Evolutionary conservation across 805 yeast genomes (phyloP), one percentile per base, ranked within the genome.

Genomic region (Brettanomyces nanus): DNA sequence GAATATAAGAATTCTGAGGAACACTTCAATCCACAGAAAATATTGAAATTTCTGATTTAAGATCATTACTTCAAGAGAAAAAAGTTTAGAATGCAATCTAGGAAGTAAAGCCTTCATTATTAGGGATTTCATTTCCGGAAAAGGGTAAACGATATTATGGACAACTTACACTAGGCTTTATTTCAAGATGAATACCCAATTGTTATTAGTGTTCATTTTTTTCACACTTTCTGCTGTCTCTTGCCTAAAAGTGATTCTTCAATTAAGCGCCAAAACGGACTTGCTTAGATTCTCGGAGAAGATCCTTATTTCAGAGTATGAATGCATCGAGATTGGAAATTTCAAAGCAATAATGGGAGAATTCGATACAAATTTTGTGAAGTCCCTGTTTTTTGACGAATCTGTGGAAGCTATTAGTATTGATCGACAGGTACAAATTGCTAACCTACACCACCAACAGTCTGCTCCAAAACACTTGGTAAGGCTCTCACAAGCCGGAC

Each of bases 401-500:
- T 47, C 53, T 18, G 54, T 68, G 31, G 55, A 50, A 29, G 52
- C 64, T 5, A 61, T 66, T 23, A 58, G 69, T 7, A 46, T 59
- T 28, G 66, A 63, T 40, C 49, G 63, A 28, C 51, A 50, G 5
- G 51, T 64, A 65, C 73, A 3, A 19, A 27, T 27, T 11, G 26
- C 35, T 14, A n/a, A 25, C 21, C 7, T 32, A n/a, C n/a, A n/a
- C n/a, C n/a, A n/a, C n/a, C 28, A 32, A 19, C 10, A 22, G 13
- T 32, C 20, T 32, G 35, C 35, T 7, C 73, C 75, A 4, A 51
- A 52, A 22, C 75, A 69, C 40, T 52, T 69, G 37, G 63, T 62
- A 1, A 52, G 69, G 22, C 44, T 67, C n/a, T 63, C 69, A 2
- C 70, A 68, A 40, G 39, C 40, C n/a, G n/a, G n/a, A n/a, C n/a